Conservation (phyloP, 225 moss, liverwort and hornwort genomes). For the Bryum argenteum region DNA sequence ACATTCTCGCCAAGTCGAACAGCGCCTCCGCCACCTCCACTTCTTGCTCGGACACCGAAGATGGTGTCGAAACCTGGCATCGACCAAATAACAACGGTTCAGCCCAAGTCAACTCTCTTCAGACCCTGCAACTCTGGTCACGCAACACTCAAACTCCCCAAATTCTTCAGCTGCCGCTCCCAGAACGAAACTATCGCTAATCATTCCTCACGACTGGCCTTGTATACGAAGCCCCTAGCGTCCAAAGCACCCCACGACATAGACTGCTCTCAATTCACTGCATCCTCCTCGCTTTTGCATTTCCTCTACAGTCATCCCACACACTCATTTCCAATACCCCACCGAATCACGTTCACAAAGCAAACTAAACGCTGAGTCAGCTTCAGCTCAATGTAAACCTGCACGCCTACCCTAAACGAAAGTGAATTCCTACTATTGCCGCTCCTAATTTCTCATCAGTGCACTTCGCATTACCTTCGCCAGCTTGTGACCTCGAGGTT, state of each 20-base stretch:
- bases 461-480: slow-evolving; percentile 52
- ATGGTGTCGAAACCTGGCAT: slow-evolving; percentile 50
- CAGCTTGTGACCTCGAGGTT: slow-evolving; percentile 65
- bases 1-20: slow-evolving; percentile 76
- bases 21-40: slow-evolving; percentile 88
- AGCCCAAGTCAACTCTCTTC: neutral
- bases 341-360: neutral
- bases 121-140: neutral
- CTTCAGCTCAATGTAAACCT: neutral
- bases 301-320: neutral
- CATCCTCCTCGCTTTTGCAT: neutral
- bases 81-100: neutral
- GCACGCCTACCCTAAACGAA: neutral
- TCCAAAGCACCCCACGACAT: no score
- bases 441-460: neutral
- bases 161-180: neutral
- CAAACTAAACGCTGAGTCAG: neutral
- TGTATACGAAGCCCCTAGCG: neutral
- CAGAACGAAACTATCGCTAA: neutral
- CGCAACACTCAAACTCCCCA: neutral
- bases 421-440: neutral
- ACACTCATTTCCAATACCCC: neutral
- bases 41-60: slow-evolving; percentile 74
- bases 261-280: neutral
- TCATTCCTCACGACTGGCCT: neutral